Percentiles rank a stretch among this genome's conserved stretches.
Evolutionary conservation across 1,284 basidiomycete species (phyloP).

Genomic region (Melanopsichium pennsylvanicum): DNA sequence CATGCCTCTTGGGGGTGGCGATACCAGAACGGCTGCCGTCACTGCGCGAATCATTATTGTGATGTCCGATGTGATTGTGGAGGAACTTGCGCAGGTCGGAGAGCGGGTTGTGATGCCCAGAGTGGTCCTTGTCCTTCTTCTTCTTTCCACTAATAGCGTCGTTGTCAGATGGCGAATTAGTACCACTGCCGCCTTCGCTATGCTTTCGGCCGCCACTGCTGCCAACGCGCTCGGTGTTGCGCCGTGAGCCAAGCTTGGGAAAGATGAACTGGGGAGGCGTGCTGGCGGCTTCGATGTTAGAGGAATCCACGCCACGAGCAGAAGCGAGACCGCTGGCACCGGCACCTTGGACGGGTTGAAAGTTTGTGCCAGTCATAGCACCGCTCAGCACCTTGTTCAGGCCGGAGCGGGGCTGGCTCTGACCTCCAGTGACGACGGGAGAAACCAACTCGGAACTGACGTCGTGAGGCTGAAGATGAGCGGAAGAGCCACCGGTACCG

Average conservation of each 20-base stretch:
- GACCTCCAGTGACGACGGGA: slow-evolving; percentile 13
- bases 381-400: slow-evolving; percentile 46
- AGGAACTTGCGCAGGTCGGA: slow-evolving; percentile 55
- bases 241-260: slow-evolving; percentile 57
- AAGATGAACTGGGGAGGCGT: slow-evolving; percentile 62
- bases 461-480: slow-evolving; percentile 8
- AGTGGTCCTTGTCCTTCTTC: slow-evolving; percentile 49
- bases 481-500: slow-evolving; percentile 41
- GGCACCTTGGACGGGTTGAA: slow-evolving; percentile 43
- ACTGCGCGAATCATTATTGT: slow-evolving; percentile 48
- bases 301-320: slow-evolving; percentile 47
- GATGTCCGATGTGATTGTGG: slow-evolving; percentile 61
- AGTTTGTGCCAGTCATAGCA: slow-evolving; percentile 33
- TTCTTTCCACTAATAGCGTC: slow-evolving; percentile 42
- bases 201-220: slow-evolving; percentile 25
- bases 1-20: slow-evolving; percentile 54
- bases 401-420: slow-evolving; percentile 17
- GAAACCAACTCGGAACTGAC: slow-evolving; percentile 15
- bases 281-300: slow-evolving; percentile 17
- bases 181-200: slow-evolving; percentile 24
- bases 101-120: slow-evolving; percentile 51
- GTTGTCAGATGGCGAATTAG: slow-evolving; percentile 37
- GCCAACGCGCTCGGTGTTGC: slow-evolving; percentile 22
- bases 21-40: slow-evolving; percentile 46
- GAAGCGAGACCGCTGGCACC: slow-evolving; percentile 53